Base-by-base conservation (phyloP, 805 yeast species). In the Starmerella stigmatis region DNA sequence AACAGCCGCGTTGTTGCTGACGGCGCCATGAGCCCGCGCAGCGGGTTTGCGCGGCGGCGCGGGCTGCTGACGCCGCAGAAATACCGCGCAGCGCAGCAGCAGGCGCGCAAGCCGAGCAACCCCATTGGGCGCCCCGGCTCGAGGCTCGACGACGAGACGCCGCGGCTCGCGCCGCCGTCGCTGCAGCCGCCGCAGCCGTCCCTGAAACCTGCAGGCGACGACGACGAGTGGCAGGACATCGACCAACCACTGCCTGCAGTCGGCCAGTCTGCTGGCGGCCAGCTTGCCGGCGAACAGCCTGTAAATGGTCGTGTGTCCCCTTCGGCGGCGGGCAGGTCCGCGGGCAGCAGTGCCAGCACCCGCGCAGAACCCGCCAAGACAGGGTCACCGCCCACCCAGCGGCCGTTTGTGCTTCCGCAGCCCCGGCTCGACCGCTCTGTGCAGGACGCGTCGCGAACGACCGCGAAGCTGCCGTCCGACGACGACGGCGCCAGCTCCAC, bases 141-240 rank as follows among this genome's bases (percentile, higher is more conserved):
- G n/a, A 20, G 19, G 36, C 41, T 13, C 8, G 28, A 21, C 12
- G 13, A 29, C n/a, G 10, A 16, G 5, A 27, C 45, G 5, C 29
- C 45, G 8, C 11, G 20, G 17, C 44, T 33, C 4, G 30, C 28
- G 23, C 40, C 32, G 5, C 29, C 45, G 8, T 11, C 19, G 17
- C 44, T 33, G 5, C 25, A 21, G 23, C 40, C 32, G 5, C 30
- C 36, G n/a, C 25, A 22, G 33, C 20, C 20, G 16, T 4, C 8
- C 11, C 9, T 10, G 20, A 27, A 11, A 13, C 19, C 28, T 8
- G 38, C 41, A 5, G n/a, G n/a, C n/a, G 45, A 51, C 13, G 54
- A 51, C 11, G 54, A 49, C 26, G 55, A 47, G 19, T 51, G 55
- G 55, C 54, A 49, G 34, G 55, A 51, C 20, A 39, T 51, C 6